A percentile compares a stretch with the other conserved stretches of the same genome.
Conservation (phyloP, 331 rosid genomes). For the Pyrus hybrid region DNA sequence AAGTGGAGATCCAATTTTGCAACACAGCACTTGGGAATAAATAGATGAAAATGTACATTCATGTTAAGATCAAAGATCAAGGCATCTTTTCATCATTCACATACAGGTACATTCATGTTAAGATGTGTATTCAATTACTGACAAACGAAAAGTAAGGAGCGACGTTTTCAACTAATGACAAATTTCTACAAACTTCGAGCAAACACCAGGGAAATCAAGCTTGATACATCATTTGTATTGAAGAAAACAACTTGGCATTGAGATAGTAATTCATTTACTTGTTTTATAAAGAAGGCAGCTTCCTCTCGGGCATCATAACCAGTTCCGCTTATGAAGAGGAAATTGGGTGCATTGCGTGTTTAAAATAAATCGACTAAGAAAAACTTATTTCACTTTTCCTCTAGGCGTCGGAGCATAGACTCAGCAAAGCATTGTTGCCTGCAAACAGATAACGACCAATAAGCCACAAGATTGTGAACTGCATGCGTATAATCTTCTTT, state of each 20-base stretch:
- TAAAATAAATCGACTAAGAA: background rate
- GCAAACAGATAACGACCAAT: conserved; percentile 16
- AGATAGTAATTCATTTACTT: background rate
- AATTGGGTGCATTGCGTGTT: background rate
- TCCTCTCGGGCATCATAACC: background rate
- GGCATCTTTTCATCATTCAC: background rate
- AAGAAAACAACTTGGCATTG: background rate
- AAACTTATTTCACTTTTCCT: conserved; percentile 44
- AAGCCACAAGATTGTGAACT: background rate
- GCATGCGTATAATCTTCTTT: too few species aligned
- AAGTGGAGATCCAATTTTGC: background rate
- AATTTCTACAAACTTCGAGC: background rate
- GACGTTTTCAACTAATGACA: background rate
- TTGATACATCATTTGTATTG: background rate
- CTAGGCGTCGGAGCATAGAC: conserved; percentile 61
- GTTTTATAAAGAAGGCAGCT: background rate
- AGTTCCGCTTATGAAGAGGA: background rate
- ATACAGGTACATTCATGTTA: background rate
- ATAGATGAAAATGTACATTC: background rate
- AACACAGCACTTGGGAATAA: background rate
- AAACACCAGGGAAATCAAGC: background rate
- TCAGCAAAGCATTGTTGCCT: conserved; percentile 93
- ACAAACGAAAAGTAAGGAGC: background rate
- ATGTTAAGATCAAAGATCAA: background rate
- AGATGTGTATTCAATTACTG: background rate